Evolutionary conservation across 192 early-diverging fungal genomes (phyloP), one percentile per base, ranked within the genome.

Genomic region (Coemansia aciculifera): DNA sequence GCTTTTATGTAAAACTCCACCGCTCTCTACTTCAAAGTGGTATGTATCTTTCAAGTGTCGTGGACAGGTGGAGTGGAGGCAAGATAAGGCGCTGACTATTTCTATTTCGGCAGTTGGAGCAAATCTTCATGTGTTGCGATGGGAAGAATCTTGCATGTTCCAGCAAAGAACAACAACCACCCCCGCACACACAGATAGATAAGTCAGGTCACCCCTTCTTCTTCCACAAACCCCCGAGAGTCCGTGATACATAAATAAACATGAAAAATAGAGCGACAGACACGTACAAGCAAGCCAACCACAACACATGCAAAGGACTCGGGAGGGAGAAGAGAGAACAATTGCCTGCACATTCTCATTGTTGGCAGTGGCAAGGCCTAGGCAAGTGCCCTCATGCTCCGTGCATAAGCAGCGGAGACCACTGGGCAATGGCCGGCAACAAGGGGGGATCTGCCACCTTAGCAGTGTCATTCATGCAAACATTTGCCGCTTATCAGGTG

Each of bases 51-150:
- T 29, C 54, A 57, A 32, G 27, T 57, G 31, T 17, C 31, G 29
- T 10, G 54, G 15, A 12, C 29, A 57, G 11, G 31, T 13, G 13
- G 21, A 54, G 12, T 40, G 39, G 13, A 40, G 59, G 36, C 36
- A 23, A 21, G n/a, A 19, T 23, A 60, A 39, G 59, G 17, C 36
- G 6, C 10, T 10, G 19, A 60, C 32, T 19, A 7, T 32, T 12
- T 40, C 39, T 40, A 40, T 40, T 19, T 21, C 19, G 46, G 6
- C 46, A 21, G 46, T 39, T 19, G 21, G 36, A 36, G 59, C 59
- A 60, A 34, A 38, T 19, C 59, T 38, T 39, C 59, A 60, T 56
- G 52, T 56, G 34, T 59, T 59, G 12, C 17, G 24, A 59, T 27
- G 31, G 34, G n/a, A 59, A n/a, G 32, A 31, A n/a, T 36, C 5